phyloP scores from a whole-genome alignment of 352 stramenopile genomes.

The Pythium volutum region DNA sequence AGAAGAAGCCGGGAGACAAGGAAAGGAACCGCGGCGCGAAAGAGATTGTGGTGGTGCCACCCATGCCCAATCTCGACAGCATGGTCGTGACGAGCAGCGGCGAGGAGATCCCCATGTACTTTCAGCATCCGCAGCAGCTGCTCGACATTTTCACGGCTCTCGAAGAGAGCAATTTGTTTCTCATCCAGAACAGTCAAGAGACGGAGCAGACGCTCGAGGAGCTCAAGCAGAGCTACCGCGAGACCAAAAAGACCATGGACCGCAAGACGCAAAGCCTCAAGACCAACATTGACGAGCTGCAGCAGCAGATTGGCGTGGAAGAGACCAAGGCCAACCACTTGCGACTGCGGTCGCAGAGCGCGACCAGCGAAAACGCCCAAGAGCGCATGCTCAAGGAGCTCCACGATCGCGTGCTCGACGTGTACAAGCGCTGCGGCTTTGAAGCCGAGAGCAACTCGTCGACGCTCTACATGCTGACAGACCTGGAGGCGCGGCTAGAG shows the following conservation, averaged over 20 bases:
- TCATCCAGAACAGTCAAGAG: conserved; percentile 96
- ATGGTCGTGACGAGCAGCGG: conserved; percentile 72
- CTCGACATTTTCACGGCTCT: conserved; percentile 92
- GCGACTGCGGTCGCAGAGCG: conserved; percentile 54
- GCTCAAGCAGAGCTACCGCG: conserved; percentile 91
- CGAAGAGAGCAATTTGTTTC: conserved; percentile 95
- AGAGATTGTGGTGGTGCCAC: conserved; percentile 39
- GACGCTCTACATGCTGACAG: conserved; percentile 93
- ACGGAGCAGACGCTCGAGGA: conserved; percentile 94
- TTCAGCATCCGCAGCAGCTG: conserved; percentile 90
- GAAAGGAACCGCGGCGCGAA: conserved; percentile 42
- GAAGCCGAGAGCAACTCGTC: conserved; percentile 90
- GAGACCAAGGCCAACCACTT: conserved; percentile 83
- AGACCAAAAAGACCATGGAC: conserved; percentile 89
- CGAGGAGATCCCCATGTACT: conserved; percentile 95
- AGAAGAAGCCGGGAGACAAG: conserved; percentile 39
- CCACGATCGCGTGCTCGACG: conserved; percentile 82
- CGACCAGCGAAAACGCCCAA: conserved; percentile 83
- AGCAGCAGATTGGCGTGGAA: conserved; percentile 85
- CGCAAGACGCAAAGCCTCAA: conserved; percentile 82
- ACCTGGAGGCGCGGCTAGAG: conserved; percentile 90
- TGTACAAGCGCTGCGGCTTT: conserved; percentile 93
- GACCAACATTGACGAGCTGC: conserved; percentile 87
- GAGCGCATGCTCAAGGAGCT: conserved; percentile 89
- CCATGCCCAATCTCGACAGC: conserved; percentile 66